Evolutionary conservation across 2,329 filamentous ascomycete species (phyloP), one percentile per base, ranked within the genome.

Genomic region (Aspergillus sp.): DNA sequence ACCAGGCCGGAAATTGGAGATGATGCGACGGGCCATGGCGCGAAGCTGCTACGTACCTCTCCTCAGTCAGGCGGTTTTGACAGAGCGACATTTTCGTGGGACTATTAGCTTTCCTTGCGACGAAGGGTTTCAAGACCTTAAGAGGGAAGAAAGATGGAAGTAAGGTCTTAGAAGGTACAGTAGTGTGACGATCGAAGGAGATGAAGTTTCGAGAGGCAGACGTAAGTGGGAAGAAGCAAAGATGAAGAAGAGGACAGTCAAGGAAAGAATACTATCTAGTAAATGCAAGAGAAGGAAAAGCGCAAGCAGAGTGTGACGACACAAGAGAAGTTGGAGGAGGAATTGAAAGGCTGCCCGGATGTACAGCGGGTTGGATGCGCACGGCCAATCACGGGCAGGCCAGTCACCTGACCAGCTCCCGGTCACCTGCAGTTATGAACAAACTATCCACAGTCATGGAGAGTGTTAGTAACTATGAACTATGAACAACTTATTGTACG

Each of bases 51-150:
- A 77, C 85, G 66, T 83, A 93, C 91, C 92, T 84, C 82, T 96
- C 92, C 78, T 96, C 92, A 66, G 92, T 89, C 45, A 96, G 84
- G 62, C 94, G 86, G 73, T 96, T 96, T 72, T 90, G 87, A 74
- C 92, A 96, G 55, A 98, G 85, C 68, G 92, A 90, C 92, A 96
- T 96, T 50, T 46, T 54, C 20, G 49, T 36, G 1, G 36, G 36
- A 14, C 6, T 42, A 16, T 42, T n/a, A 16, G 14, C 14, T 16
- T 42, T 42, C 36, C 14, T 7, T 42, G 36, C 36, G 36, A 16
- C 14, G 16, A 4, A 6, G 36, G 2, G 36, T 5, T n/a, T 42
- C 16, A 16, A 42, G 16, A 42, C 16, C 14, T 6, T 42, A 16
- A 6, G 36, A n/a, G 14, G 14, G 2, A n/a, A 42, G 36, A 18